These are phyloP conservation scores for Tricholoma sp. DNA, from an alignment of 768 basidiomycete genomes.

Conservation along the genomic window DNA sequence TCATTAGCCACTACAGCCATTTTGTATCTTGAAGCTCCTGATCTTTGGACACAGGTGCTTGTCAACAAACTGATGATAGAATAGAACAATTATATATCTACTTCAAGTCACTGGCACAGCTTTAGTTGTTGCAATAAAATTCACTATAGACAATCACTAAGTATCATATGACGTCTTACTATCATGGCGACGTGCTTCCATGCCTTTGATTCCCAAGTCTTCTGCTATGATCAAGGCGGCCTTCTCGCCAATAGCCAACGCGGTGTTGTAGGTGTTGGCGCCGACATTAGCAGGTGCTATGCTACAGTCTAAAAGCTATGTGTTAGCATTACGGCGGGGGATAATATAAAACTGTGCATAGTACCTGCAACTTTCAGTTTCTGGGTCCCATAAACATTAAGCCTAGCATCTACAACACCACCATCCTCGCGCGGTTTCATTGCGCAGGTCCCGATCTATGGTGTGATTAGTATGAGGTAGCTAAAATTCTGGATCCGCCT, in stretches of 20 bases:
- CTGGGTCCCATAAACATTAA: constrained; percentile 58
- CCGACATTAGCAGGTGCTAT: constrained; percentile 35
- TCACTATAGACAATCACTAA: too few relatives aligned
- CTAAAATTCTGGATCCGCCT: not conserved
- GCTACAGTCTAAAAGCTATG: constrained; percentile 25
- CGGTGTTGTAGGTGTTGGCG: constrained; percentile 38
- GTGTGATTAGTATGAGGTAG: not conserved
- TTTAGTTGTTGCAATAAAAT: too few relatives aligned
- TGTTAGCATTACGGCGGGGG: not conserved
- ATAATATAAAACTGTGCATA: too few relatives aligned
- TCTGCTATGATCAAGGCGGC: constrained; percentile 54
- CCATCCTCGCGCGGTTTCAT: constrained; percentile 57
- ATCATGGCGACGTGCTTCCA: not conserved
- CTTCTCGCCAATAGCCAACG: constrained; percentile 53
- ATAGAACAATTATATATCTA: too few relatives aligned
- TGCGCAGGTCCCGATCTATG: constrained; percentile 58
- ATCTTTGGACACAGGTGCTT: too few relatives aligned
- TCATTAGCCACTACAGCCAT: not conserved
- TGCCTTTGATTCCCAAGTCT: constrained; percentile 31
- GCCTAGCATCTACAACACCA: constrained; percentile 57
- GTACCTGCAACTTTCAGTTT: constrained; percentile 56
- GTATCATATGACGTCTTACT: too few relatives aligned
- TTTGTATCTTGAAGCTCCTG: too few relatives aligned
- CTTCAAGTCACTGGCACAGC: too few relatives aligned
- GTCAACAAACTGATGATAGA: too few relatives aligned